phyloP scores from a whole-genome alignment of 805 yeast genomes.

The Metschnikowia dekortorum region DNA sequence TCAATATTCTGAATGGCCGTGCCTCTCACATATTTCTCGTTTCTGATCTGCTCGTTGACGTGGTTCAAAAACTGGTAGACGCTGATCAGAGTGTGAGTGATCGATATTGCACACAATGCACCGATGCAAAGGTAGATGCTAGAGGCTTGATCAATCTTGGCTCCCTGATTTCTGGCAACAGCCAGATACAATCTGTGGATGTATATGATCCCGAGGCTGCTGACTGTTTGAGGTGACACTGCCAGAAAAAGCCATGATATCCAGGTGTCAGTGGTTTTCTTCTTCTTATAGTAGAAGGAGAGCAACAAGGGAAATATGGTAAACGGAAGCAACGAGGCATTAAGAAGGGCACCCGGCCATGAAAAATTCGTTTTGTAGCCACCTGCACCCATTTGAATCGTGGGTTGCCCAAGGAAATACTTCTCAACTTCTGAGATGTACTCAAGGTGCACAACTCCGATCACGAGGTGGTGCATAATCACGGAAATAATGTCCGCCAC shows the following conservation, averaged over 20 bases:
- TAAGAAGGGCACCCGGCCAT: constrained; percentile 12
- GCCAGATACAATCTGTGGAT: neutral
- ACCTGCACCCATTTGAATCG: neutral
- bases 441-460: too few relatives aligned
- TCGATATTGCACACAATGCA: constrained; percentile 1
- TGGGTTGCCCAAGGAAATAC: constrained; percentile 6
- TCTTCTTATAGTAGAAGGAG: constrained; percentile 2
- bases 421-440: constrained; percentile 7
- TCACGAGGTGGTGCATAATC: neutral
- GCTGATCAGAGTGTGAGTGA: neutral
- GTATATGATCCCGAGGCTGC: neutral
- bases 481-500: neutral
- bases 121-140: neutral
- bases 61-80: constrained; percentile 4
- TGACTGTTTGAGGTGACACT: neutral
- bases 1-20: constrained; percentile 46
- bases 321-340: constrained; percentile 6
- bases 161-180: neutral
- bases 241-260: neutral
- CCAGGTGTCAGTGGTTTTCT: neutral
- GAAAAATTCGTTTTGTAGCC: neutral
- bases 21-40: constrained; percentile 54
- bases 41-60: constrained; percentile 47
- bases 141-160: neutral
- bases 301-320: constrained; percentile 10